Conservation (phyloP, 2,329 filamentous ascomycete species). For the Leptodontidium sp. region DNA sequence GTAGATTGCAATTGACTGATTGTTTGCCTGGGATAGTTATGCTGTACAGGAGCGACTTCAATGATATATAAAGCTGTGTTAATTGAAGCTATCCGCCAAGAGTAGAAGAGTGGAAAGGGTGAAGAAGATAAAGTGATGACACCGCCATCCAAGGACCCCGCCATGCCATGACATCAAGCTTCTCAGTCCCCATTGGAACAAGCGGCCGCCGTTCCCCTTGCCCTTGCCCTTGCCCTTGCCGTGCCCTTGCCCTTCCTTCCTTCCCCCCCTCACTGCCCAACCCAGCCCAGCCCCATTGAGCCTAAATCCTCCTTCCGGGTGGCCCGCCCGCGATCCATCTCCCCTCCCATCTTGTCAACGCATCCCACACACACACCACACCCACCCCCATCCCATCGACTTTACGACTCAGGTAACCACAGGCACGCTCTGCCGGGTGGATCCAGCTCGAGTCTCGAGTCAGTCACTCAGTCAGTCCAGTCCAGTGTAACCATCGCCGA, state of each 20-base stretch:
- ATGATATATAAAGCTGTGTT: background rate
- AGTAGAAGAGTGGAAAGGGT: background rate
- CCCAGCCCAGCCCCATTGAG: background rate
- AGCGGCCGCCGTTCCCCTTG: background rate
- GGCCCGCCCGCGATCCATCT: background rate
- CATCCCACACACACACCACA: background rate
- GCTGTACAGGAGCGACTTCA: background rate
- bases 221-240: too few relatives aligned
- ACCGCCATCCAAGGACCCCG: background rate
- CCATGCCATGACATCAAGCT: background rate
- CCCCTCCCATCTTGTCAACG: background rate
- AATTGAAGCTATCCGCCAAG: background rate
- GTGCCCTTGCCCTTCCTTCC: too few relatives aligned
- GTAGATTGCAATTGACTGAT: background rate
- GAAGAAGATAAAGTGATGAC: background rate
- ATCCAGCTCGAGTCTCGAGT: background rate
- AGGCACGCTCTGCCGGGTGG: background rate
- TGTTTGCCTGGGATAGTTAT: background rate
- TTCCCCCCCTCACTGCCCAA: too few relatives aligned
- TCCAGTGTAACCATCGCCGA: too few relatives aligned
- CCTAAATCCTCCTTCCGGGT: slow-evolving; percentile 4
- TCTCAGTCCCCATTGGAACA: background rate
- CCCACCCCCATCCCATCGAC: background rate
- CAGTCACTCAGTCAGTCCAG: too few relatives aligned
- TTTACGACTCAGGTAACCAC: slow-evolving; percentile 7